Conservation (phyloP, 192 early-diverging fungal species). For the Linnemannia exigua region DNA sequence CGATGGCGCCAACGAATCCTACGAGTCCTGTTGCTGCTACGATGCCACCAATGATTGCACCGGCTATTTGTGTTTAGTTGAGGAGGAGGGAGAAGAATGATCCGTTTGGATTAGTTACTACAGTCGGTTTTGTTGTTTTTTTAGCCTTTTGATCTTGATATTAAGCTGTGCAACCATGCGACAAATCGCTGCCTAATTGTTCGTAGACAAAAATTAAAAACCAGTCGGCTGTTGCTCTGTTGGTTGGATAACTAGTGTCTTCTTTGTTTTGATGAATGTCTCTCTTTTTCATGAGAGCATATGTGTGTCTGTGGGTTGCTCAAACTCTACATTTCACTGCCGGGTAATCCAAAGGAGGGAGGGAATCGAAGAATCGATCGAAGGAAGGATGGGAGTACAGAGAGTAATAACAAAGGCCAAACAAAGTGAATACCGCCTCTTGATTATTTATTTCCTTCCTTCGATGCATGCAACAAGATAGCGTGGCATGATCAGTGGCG, state of each 20-base stretch:
- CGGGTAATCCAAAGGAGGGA: not conserved
- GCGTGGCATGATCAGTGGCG: no score
- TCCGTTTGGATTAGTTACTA: not conserved
- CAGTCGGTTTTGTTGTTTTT: not conserved
- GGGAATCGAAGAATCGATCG: no score
- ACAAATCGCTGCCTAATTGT: not conserved
- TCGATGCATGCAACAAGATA: no score
- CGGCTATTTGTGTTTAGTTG: slow-evolving; percentile 18
- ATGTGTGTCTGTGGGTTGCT: not conserved
- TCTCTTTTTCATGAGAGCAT: not conserved
- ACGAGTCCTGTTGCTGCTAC: slow-evolving; percentile 34
- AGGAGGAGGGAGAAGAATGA: not conserved
- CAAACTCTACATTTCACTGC: not conserved
- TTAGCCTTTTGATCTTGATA: not conserved
- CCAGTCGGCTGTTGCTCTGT: not conserved
- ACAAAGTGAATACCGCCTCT: not conserved
- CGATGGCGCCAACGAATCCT: slow-evolving; percentile 23
- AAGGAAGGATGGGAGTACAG: not conserved
- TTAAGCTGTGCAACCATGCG: not conserved
- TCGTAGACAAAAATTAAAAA: not conserved
- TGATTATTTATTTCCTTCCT: no score
- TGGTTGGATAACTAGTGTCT: not conserved
- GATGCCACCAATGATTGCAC: slow-evolving; percentile 36
- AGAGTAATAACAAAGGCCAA: not conserved
- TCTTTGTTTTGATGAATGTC: not conserved